These are phyloP conservation scores for Fusarium pseudonygamai DNA, from an alignment of 2,329 filamentous ascomycete species.

Conservation along the genomic window DNA sequence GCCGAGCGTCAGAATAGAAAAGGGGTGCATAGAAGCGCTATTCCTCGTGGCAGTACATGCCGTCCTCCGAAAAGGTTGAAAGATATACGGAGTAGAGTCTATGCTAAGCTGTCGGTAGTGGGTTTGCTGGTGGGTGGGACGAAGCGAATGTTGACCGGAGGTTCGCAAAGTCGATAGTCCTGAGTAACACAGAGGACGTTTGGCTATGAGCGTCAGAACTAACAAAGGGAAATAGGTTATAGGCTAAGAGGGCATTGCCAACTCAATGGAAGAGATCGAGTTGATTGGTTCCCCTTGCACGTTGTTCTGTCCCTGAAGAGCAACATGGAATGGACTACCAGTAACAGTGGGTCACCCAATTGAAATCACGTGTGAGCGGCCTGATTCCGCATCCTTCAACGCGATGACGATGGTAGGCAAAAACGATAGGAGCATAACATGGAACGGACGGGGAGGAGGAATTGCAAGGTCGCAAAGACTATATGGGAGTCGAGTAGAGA, in stretches of 20 bases:
- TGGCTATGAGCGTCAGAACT: background rate
- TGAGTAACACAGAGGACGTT: background rate
- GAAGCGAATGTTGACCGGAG: slow-evolving; percentile 12
- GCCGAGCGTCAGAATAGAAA: slow-evolving; percentile 92
- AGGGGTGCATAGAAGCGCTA: slow-evolving; percentile 88
- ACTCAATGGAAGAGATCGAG: slow-evolving; percentile 24
- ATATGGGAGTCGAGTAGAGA: background rate
- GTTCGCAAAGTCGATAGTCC: background rate
- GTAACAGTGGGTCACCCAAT: slow-evolving; percentile 34
- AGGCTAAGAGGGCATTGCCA: slow-evolving; percentile 22
- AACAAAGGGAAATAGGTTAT: background rate
- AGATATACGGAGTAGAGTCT: slow-evolving; percentile 14
- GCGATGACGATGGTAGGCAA: slow-evolving; percentile 13
- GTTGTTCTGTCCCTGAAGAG: slow-evolving; percentile 18
- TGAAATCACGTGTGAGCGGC: slow-evolving; percentile 31
- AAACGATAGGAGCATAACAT: background rate
- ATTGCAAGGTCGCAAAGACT: background rate
- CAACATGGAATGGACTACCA: slow-evolving; percentile 28
- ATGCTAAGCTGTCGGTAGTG: slow-evolving; percentile 37
- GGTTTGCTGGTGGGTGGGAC: slow-evolving; percentile 32
- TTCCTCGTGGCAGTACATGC: slow-evolving; percentile 56
- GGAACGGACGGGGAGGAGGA: background rate
- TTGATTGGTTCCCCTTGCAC: slow-evolving; percentile 38
- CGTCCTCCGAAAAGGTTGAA: slow-evolving; percentile 36
- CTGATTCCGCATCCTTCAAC: slow-evolving; percentile 11